Percentiles rank a stretch among this genome's conserved stretches.
Evolutionary conservation across 192 early-diverging fungal species (phyloP).

Genomic region (Chytriomyces sp.): DNA sequence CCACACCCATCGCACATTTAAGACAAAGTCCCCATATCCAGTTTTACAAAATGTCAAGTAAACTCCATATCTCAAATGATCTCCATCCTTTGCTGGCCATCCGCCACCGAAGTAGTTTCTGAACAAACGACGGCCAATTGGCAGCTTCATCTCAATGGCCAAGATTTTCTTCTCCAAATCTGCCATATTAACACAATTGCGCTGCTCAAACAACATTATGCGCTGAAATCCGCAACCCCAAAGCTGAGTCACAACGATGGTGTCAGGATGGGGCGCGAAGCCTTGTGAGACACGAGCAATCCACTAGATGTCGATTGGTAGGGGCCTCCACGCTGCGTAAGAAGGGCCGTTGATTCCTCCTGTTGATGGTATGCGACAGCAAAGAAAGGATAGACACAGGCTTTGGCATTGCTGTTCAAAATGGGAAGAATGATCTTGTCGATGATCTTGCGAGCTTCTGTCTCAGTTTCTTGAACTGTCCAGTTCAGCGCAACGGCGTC

Average conservation of each 20-base stretch:
- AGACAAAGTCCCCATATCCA: background rate
- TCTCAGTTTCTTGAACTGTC: background rate
- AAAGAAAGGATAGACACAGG: conserved; percentile 3
- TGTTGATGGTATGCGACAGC: background rate
- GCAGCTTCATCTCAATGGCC: conserved; percentile 1
- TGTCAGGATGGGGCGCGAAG: conserved; percentile 10
- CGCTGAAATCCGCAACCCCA: conserved; percentile 3
- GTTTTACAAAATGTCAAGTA: background rate
- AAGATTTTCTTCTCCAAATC: conserved; percentile 7
- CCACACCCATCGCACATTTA: background rate
- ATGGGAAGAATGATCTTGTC: background rate
- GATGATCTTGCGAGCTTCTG: background rate
- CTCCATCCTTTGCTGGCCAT: too few relatives aligned
- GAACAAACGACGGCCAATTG: too few relatives aligned
- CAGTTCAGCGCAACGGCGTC: background rate
- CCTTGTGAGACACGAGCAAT: conserved; percentile 6
- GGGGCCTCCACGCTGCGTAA: background rate
- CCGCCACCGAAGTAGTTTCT: too few relatives aligned
- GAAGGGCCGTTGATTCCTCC: too few relatives aligned
- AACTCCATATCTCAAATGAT: too few relatives aligned
- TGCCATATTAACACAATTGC: conserved; percentile 11
- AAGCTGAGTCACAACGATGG: background rate
- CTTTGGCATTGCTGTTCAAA: background rate
- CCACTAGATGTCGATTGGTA: conserved; percentile 4
- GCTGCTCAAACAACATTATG: background rate